These are phyloP conservation scores for Colletotrichum theobromicola DNA, from an alignment of 2,329 filamentous ascomycete genomes.

Conservation along the genomic window DNA sequence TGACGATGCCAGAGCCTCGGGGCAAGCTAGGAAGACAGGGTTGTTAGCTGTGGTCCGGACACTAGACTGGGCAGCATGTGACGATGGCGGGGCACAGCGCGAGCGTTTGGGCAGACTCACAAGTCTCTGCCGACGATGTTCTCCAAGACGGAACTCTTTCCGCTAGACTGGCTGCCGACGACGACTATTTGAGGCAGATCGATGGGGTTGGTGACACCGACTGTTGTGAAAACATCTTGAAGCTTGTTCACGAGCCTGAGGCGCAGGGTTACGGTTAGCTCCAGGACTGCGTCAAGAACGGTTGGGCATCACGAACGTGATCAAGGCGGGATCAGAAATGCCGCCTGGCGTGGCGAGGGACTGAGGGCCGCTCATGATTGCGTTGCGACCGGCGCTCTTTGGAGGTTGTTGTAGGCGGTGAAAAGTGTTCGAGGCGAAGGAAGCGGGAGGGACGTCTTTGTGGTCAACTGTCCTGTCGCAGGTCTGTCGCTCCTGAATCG, in stretches of 20 bases:
- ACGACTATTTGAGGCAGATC: slow-evolving; percentile 98
- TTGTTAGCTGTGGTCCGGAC: slow-evolving; percentile 19
- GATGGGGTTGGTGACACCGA: slow-evolving; percentile 99
- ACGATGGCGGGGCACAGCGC: slow-evolving; percentile 11
- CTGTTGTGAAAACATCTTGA: slow-evolving; percentile 98
- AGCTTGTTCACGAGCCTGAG: slow-evolving; percentile 92
- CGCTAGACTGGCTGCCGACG: slow-evolving; percentile 97
- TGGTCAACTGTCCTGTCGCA: slow-evolving; percentile 20
- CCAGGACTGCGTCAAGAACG: slow-evolving; percentile 17
- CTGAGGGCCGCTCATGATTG: slow-evolving; percentile 17
- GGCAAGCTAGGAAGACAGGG: slow-evolving; percentile 70
- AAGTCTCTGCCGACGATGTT: slow-evolving; percentile 99
- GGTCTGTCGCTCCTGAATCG: slow-evolving; percentile 18
- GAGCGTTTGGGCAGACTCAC: slow-evolving; percentile 60
- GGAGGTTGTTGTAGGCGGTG: background rate
- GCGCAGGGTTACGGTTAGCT: slow-evolving; percentile 9
- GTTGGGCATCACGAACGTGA: slow-evolving; percentile 54
- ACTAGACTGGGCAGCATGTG: slow-evolving; percentile 8
- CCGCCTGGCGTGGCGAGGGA: slow-evolving; percentile 44
- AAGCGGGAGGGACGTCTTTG: slow-evolving; percentile 1
- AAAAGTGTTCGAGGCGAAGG: background rate
- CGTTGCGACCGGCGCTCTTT: slow-evolving; percentile 8
- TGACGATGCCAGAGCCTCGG: slow-evolving; percentile 97
- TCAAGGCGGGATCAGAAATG: slow-evolving; percentile 70
- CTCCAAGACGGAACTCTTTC: slow-evolving; percentile 98